Base-by-base conservation (phyloP, 352 stramenopile genomes). In the Thraustotheca clavata region DNA sequence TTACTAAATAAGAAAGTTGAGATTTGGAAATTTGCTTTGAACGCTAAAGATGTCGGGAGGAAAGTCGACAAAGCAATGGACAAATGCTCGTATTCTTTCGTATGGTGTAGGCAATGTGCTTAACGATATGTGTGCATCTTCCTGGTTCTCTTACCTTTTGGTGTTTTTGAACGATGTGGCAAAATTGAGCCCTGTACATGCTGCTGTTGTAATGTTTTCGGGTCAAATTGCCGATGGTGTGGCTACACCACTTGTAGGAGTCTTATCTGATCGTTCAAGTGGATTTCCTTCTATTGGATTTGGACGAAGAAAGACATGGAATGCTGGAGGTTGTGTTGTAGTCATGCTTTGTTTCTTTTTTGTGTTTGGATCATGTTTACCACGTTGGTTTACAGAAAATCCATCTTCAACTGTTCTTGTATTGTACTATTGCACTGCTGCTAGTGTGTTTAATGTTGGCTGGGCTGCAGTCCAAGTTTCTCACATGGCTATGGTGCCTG, bases 41-140 rank as follows among this genome's bases (percentile, higher is more conserved):
- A n/a, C n/a, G n/a, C n/a, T n/a, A n/a, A n/a, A n/a, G n/a, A n/a
- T n/a, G n/a, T n/a, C n/a, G n/a, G n/a, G n/a, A n/a, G n/a, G n/a
- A n/a, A 47, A 47, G 39, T 47, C 39, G n/a, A 27, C 39, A n/a
- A 47, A 47, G 39, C 39, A 47, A 24, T 92, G 83, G 80, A 88
- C 80, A 22, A 66, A 71, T 7, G 50, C 67, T 40, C 76, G 76
- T 46, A 89, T 80, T 62, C 54, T 94, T 8, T 73, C 80, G 3
- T 94, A 94, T 52, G 82, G 79, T 62, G 83, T 94, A 4, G 85
- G 85, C 60, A 82, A 94, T 55, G 83, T 94, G 31, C 75, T 91
- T 9, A 94, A 94, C 67, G 85, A 94, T 69, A 91, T 94, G 83
- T 94, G 85, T 67, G 85, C 85, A 24, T 88, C 81, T 47, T 90